These are phyloP conservation scores for Ceratocystis eucalypticola DNA, from an alignment of 2,329 filamentous ascomycete species.

Conservation along the genomic window DNA sequence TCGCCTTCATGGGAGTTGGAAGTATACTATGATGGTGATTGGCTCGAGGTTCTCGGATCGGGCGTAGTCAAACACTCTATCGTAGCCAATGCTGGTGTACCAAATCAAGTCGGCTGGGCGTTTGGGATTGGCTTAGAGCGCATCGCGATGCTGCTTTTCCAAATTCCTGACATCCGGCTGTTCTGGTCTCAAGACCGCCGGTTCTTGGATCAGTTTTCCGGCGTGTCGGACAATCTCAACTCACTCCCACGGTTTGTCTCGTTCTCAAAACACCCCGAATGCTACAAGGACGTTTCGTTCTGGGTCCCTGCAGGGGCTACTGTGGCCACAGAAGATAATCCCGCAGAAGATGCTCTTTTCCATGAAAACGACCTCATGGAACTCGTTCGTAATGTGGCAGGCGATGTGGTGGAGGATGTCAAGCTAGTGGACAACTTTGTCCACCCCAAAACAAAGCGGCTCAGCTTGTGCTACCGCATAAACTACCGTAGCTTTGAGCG, in stretches of 20 bases:
- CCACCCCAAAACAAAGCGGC: constrained; percentile 70
- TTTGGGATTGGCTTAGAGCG: constrained; percentile 90
- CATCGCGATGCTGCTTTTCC: constrained; percentile 94
- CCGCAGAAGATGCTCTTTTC: constrained; percentile 43
- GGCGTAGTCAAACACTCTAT: constrained; percentile 78
- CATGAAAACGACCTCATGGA: constrained; percentile 99
- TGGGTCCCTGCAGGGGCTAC: constrained; percentile 47
- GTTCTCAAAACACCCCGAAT: constrained; percentile 83
- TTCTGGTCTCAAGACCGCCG: constrained; percentile 84
- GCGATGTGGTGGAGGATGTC: constrained; percentile 80
- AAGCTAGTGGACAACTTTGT: constrained; percentile 71
- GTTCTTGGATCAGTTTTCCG: constrained; percentile 74
- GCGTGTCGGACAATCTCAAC: constrained; percentile 39
- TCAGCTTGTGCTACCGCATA: constrained; percentile 82
- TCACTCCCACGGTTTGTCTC: constrained; percentile 55
- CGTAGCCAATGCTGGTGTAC: constrained; percentile 61
- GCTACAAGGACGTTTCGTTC: constrained; percentile 86
- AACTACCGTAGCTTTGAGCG: constrained; percentile 87
- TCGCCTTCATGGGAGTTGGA: constrained; percentile 93
- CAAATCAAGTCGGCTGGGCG: constrained; percentile 74
- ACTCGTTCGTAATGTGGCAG: constrained; percentile 68
- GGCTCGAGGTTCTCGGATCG: constrained; percentile 91
- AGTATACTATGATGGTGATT: constrained; percentile 85
- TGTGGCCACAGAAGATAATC: constrained; percentile 24
- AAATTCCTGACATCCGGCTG: constrained; percentile 87